These are phyloP conservation scores for Leishmania major DNA, from an alignment of 208 protist species.

Conservation along the genomic window DNA sequence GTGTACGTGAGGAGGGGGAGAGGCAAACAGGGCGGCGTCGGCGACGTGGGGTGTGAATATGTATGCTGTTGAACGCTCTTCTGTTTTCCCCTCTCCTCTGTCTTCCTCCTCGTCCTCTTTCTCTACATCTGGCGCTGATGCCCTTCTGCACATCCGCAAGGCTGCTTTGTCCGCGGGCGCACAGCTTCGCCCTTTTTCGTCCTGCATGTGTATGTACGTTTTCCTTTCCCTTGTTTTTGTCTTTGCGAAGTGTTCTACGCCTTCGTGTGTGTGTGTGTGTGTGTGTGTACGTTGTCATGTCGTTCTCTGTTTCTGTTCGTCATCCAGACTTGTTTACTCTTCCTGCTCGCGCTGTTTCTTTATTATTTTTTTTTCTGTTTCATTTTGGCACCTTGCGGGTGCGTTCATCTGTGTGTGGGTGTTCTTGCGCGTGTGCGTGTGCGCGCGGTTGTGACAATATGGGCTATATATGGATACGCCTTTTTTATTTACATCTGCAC, in stretches of 20 bases:
- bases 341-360: background rate
- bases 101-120: background rate
- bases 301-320: background rate
- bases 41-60: background rate
- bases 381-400: no score
- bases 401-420: no score
- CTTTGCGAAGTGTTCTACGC: background rate
- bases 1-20: background rate
- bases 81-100: background rate
- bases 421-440: no score
- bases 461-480: background rate
- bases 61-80: background rate
- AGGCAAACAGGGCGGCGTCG: background rate
- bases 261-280: background rate
- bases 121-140: background rate
- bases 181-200: background rate
- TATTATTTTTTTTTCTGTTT: background rate
- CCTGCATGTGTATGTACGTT: background rate
- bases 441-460: no score
- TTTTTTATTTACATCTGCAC: background rate
- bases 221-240: background rate
- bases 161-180: background rate
- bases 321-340: background rate
- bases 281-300: background rate
- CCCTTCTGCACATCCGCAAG: background rate